Evolutionary conservation across 2,329 filamentous ascomycete species (phyloP).

Genomic region (Ceratocystiopsis minuta): DNA sequence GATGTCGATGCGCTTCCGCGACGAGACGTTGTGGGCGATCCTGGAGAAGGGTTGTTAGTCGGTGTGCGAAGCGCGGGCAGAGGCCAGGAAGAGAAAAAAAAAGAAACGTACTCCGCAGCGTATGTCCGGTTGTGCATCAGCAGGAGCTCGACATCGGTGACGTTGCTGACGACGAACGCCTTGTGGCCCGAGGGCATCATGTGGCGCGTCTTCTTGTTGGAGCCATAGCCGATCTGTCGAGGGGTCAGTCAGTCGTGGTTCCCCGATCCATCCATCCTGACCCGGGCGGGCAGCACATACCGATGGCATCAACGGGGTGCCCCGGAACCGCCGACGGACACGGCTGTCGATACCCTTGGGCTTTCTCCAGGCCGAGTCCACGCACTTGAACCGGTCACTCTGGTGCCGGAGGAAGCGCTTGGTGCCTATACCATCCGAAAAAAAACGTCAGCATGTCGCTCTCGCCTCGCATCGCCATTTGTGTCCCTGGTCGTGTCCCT

Average conservation of each 20-base stretch:
- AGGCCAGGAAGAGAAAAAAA: background rate
- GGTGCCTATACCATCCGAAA: constrained; percentile 42
- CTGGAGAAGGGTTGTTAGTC: constrained; percentile 31
- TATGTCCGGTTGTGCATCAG: constrained; percentile 99
- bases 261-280: no score
- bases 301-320: constrained; percentile 92
- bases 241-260: constrained; percentile 1
- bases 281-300: constrained; percentile 38
- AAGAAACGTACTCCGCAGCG: constrained; percentile 87
- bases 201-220: constrained; percentile 98
- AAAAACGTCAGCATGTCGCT: background rate
- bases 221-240: constrained; percentile 84
- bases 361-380: constrained; percentile 84
- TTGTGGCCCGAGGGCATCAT: constrained; percentile 99
- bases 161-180: constrained; percentile 98
- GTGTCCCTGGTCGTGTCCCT: no score
- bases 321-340: constrained; percentile 93
- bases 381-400: constrained; percentile 89
- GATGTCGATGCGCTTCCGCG: constrained; percentile 97
- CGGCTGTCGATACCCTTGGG: constrained; percentile 99
- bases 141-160: constrained; percentile 86
- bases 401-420: constrained; percentile 96
- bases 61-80: background rate
- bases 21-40: constrained; percentile 96
- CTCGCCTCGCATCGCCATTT: no score